Conservation (phyloP, 139 green algal genomes). For the Micractinium sp. region DNA sequence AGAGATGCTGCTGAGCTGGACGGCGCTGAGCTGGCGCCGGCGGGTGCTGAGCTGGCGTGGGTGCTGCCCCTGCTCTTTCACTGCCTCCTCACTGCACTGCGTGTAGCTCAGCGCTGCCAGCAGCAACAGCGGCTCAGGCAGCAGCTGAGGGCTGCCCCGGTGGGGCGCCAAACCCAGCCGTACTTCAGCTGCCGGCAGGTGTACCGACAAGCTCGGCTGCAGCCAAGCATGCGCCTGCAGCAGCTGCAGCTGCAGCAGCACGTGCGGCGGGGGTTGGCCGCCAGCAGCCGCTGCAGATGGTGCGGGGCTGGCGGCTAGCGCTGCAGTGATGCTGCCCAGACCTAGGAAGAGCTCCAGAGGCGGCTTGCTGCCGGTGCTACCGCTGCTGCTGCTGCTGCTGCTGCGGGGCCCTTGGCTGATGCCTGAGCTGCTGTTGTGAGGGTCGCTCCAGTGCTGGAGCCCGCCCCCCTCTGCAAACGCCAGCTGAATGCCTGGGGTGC, state of each 20-base stretch:
- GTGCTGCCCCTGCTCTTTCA: not conserved
- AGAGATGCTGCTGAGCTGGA: conserved; percentile 5
- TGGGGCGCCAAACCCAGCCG: not conserved
- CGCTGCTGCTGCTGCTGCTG: not conserved
- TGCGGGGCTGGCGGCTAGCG: not conserved
- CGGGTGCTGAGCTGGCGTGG: not conserved
- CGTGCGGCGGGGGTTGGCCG: too few relatives aligned
- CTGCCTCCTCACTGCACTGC: not conserved
- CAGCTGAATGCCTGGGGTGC: not conserved
- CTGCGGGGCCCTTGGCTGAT: not conserved
- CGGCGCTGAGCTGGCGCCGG: not conserved
- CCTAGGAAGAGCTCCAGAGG: not conserved
- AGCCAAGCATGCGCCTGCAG: not conserved
- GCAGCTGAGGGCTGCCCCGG: not conserved
- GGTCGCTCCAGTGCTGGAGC: not conserved
- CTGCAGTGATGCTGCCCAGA: not conserved
- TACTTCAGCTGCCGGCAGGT: not conserved
- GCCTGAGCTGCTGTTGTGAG: not conserved
- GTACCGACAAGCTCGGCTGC: conserved; percentile 5
- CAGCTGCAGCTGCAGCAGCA: conserved; percentile 21
- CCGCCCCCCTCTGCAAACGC: not conserved
- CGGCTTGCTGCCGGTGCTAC: not conserved
- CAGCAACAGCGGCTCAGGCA: conserved; percentile 18
- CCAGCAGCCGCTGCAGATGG: not conserved
- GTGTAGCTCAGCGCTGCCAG: not conserved